Conservation (phyloP, 2,329 filamentous ascomycete species). For the Calonectria montana region DNA sequence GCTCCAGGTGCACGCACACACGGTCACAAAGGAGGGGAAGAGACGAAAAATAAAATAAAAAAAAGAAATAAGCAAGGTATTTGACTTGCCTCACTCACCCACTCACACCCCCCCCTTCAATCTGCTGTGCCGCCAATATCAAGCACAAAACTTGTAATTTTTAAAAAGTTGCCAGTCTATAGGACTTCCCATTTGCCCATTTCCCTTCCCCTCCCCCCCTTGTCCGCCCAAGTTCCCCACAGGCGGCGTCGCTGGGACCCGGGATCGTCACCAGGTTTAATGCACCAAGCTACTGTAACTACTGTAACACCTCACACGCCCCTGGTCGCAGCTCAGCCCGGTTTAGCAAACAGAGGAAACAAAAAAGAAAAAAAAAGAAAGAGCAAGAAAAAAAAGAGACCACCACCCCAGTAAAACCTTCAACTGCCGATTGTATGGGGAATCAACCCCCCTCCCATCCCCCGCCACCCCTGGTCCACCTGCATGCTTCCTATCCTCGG, state of each 20-base stretch:
- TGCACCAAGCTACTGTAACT: conserved; percentile 4
- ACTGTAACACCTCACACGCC: background rate
- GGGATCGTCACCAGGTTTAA: conserved; percentile 7
- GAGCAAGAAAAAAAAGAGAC: background rate
- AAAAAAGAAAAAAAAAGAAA: background rate
- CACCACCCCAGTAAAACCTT: background rate
- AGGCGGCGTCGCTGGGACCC: background rate
- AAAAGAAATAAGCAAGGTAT: background rate
- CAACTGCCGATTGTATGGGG: conserved; percentile 5
- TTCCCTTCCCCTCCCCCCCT: background rate
- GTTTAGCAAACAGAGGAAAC: background rate
- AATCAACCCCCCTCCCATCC: background rate
- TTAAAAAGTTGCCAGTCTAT: background rate
- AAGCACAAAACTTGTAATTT: background rate
- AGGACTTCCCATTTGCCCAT: background rate
- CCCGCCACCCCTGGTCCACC: background rate
- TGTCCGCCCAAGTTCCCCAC: conserved; percentile 5
- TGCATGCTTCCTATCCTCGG: background rate
- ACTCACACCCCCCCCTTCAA: background rate
- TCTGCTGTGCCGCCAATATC: background rate
- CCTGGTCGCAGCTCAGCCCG: background rate
- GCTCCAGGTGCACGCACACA: background rate
- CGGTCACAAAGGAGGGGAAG: background rate
- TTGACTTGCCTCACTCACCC: background rate
- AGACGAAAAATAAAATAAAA: too few relatives aligned